Percentiles rank a stretch among this genome's conserved stretches.
phyloP scores from a whole-genome alignment of 352 stramenopile species.

The Phytophthora melonis region DNA sequence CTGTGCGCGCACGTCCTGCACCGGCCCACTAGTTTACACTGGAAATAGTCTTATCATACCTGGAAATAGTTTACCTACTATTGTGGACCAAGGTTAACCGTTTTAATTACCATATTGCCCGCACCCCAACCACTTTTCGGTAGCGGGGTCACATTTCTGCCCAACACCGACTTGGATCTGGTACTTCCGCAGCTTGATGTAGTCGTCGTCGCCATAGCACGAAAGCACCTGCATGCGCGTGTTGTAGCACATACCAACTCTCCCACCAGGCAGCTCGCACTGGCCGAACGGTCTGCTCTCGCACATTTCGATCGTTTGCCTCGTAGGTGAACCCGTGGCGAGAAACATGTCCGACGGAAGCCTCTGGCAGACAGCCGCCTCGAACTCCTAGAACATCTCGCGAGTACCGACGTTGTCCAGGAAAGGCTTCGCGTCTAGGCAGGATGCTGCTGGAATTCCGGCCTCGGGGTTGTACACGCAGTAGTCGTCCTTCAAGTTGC shows the following conservation, averaged over 20 bases:
- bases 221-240: slow-evolving; percentile 36
- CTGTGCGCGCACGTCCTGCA: not conserved
- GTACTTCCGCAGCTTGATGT: slow-evolving; percentile 24
- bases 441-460: slow-evolving; percentile 18
- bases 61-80: not conserved
- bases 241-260: slow-evolving; percentile 32
- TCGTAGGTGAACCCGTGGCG: slow-evolving; percentile 7
- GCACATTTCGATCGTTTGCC: slow-evolving; percentile 31
- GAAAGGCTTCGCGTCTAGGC: slow-evolving; percentile 22
- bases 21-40: too few relatives aligned
- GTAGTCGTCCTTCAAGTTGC: slow-evolving; percentile 29
- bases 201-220: slow-evolving; percentile 28
- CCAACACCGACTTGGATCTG: slow-evolving; percentile 29
- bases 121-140: slow-evolving; percentile 32
- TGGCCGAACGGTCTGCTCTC: slow-evolving; percentile 28
- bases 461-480: slow-evolving; percentile 12
- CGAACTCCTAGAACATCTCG: slow-evolving; percentile 19
- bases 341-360: slow-evolving; percentile 14
- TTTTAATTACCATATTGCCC: not conserved
- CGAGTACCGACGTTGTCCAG: slow-evolving; percentile 20
- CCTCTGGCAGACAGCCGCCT: slow-evolving; percentile 21
- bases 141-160: slow-evolving; percentile 11
- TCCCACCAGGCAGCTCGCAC: slow-evolving; percentile 12
- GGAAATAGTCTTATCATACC: too few relatives aligned
- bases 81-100: too few relatives aligned